phyloP scores from a whole-genome alignment of 1,139 yeast genomes.

The Nakaseomyces nivariensis region DNA sequence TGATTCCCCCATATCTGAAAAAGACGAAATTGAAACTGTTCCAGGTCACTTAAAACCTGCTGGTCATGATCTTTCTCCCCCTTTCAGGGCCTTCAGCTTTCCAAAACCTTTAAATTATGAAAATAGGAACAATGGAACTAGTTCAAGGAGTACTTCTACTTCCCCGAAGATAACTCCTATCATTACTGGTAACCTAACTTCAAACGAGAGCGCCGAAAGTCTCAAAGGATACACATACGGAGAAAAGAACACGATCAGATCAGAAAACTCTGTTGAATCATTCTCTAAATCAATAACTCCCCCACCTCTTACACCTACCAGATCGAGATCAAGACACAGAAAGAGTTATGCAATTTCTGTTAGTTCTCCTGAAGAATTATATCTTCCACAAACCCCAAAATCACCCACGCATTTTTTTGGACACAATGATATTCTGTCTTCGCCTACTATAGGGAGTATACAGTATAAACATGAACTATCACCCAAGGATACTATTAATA shows the following conservation, averaged over 20 bases:
- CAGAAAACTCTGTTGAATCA: neutral
- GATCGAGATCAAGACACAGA: constrained; percentile 5
- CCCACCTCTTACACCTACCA: neutral
- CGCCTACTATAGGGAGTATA: neutral
- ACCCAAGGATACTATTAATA: constrained; percentile 14
- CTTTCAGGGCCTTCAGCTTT: neutral
- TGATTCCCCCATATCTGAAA: neutral
- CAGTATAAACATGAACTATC: constrained; percentile 10
- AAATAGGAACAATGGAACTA: neutral
- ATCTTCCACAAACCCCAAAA: constrained; percentile 1
- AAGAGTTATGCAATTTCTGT: constrained; percentile 9
- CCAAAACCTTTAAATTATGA: neutral
- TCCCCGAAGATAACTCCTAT: neutral
- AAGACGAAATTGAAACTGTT: neutral
- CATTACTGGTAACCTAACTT: neutral
- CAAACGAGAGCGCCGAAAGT: neutral
- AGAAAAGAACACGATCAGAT: neutral
- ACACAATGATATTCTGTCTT: neutral
- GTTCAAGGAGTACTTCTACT: neutral
- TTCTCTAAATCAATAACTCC: neutral
- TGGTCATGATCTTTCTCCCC: neutral
- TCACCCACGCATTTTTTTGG: constrained; percentile 1
- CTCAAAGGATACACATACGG: neutral
- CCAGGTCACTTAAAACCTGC: neutral
- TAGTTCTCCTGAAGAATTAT: constrained; percentile 1